Percentiles rank a stretch among this genome's conserved stretches.
Conservation (phyloP, 2,329 filamentous ascomycete species). For the Nigrospora sphaerica region DNA sequence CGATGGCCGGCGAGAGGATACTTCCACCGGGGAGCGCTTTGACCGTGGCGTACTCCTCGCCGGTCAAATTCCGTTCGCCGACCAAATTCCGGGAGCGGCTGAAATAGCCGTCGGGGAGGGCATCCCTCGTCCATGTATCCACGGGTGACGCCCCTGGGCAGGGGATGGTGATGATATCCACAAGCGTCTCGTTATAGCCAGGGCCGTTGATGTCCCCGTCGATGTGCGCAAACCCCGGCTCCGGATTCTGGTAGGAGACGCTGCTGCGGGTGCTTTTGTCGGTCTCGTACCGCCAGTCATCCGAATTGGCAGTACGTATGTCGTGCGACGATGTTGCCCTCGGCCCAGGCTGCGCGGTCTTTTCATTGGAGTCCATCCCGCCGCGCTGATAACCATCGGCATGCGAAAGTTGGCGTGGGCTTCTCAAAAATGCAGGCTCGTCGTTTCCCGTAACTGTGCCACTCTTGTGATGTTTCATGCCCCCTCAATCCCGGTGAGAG, state of each 20-base stretch:
- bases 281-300: background rate
- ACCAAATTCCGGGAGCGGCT: constrained; percentile 11
- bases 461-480: too few species aligned
- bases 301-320: too few species aligned
- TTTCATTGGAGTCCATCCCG: too few species aligned
- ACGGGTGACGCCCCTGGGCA: constrained; percentile 45
- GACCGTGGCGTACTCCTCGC: constrained; percentile 16
- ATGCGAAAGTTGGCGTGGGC: too few species aligned
- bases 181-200: constrained; percentile 44
- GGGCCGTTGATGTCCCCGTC: constrained; percentile 33
- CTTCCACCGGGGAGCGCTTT: constrained; percentile 22
- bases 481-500: too few species aligned
- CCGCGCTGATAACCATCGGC: too few species aligned
- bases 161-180: constrained; percentile 46
- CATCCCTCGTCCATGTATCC: constrained; percentile 46
- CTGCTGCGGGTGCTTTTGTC: constrained; percentile 16
- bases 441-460: too few species aligned
- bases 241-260: constrained; percentile 21
- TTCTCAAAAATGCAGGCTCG: too few species aligned
- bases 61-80: background rate
- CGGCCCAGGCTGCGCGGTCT: too few species aligned
- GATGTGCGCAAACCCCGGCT: constrained; percentile 32
- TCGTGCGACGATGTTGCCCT: too few species aligned
- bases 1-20: constrained; percentile 24
- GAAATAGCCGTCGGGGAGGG: constrained; percentile 39